Evolutionary conservation across 331 rosid species (phyloP).

Genomic region (Phaseolus coccineus): DNA sequence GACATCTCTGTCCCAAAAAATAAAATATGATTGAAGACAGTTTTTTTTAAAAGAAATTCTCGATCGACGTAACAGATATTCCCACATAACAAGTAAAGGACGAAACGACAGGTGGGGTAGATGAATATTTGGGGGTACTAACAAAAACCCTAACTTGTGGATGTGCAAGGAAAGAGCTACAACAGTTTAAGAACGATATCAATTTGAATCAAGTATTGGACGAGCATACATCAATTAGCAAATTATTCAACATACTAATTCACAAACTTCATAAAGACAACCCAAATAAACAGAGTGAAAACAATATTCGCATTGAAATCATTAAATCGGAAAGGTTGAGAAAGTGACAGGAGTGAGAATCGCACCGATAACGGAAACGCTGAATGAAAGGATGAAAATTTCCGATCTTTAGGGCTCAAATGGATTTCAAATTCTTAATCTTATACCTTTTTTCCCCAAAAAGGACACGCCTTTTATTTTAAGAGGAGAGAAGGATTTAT

Average conservation of each 20-base stretch:
- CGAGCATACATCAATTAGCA: constrained; percentile 13
- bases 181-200: background rate
- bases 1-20: constrained; percentile 53
- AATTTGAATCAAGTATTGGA: constrained; percentile 11
- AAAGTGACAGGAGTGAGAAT: background rate
- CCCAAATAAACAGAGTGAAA: background rate
- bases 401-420: constrained; percentile 1
- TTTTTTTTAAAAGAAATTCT: background rate
- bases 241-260: constrained; percentile 2
- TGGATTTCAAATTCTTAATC: background rate
- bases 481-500: background rate
- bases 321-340: background rate
- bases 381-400: constrained; percentile 5
- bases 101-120: background rate
- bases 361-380: background rate
- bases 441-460: background rate
- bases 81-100: background rate
- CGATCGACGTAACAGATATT: background rate
- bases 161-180: constrained; percentile 11
- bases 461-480: background rate
- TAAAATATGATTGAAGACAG: background rate
- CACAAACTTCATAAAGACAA: background rate
- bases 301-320: background rate
- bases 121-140: background rate
- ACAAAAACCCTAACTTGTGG: constrained; percentile 40